These are phyloP conservation scores for Thalassiosira ordinaria DNA, from an alignment of 352 stramenopile species.

Conservation along the genomic window DNA sequence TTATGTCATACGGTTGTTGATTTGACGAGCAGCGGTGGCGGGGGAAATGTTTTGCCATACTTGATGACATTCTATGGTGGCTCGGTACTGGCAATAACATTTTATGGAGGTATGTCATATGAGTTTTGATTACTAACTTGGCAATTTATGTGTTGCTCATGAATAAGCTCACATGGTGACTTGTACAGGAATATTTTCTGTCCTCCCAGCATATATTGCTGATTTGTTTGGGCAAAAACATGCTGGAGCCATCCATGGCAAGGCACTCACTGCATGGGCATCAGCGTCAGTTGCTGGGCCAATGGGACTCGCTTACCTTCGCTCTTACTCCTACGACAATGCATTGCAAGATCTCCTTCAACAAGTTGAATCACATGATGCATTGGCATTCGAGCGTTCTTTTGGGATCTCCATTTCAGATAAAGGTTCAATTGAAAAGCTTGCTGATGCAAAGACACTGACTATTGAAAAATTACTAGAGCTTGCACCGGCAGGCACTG, in stretches of 20 bases:
- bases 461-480: slow-evolving; percentile 81
- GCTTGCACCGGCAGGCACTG: slow-evolving; percentile 57
- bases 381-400: slow-evolving; percentile 53
- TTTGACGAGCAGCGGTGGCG: slow-evolving; percentile 17
- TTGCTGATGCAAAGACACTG: slow-evolving; percentile 80
- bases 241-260: slow-evolving; percentile 72
- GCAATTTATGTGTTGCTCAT: no score
- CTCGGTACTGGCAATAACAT: slow-evolving; percentile 66
- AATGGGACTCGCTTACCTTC: slow-evolving; percentile 66
- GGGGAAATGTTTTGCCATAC: slow-evolving; percentile 35
- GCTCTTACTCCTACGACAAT: slow-evolving; percentile 47
- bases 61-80: slow-evolving; percentile 64
- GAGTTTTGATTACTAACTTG: no score
- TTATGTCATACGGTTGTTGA: slow-evolving; percentile 55
- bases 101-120: slow-evolving; percentile 71
- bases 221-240: slow-evolving; percentile 81
- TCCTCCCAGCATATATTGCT: slow-evolving; percentile 77
- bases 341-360: slow-evolving; percentile 68
- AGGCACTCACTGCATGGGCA: slow-evolving; percentile 69
- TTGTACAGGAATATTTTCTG: slow-evolving; percentile 55
- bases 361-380: slow-evolving; percentile 45
- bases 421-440: slow-evolving; percentile 42
- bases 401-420: slow-evolving; percentile 72
- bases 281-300: slow-evolving; percentile 60
- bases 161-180: not conserved